Conservation (phyloP, 305 asterid genomes). For the Ilex paraguariensis region DNA sequence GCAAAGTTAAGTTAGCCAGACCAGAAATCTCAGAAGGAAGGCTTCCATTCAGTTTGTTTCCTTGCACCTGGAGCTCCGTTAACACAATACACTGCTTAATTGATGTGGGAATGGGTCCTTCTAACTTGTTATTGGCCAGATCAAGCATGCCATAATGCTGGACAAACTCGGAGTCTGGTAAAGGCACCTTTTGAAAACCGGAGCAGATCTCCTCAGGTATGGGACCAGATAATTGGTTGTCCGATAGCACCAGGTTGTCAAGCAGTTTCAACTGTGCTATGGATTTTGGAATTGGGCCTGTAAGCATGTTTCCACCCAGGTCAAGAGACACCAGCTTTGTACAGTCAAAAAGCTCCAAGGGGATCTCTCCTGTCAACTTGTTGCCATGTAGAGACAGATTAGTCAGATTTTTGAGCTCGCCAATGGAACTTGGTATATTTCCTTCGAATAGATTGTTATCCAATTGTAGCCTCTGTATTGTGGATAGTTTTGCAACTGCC, state of each 20-base stretch:
- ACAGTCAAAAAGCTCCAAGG: constrained; percentile 59
- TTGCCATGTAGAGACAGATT: constrained; percentile 68
- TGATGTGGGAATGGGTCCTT: constrained; percentile 54
- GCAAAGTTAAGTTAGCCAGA: constrained; percentile 39
- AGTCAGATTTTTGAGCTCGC: constrained; percentile 56
- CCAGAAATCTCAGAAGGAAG: constrained; percentile 54
- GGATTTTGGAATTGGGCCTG: constrained; percentile 45
- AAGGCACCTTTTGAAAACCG: constrained; percentile 56
- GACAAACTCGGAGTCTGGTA: constrained; percentile 66
- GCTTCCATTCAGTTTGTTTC: constrained; percentile 69
- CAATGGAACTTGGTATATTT: constrained; percentile 51
- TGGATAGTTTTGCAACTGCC: constrained; percentile 24
- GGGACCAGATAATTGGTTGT: constrained; percentile 50
- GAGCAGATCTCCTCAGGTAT: constrained; percentile 77
- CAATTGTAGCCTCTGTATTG: constrained; percentile 46
- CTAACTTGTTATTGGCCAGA: constrained; percentile 54
- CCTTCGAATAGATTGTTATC: constrained; percentile 59
- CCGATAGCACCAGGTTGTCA: constrained; percentile 71
- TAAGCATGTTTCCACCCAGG: constrained; percentile 48
- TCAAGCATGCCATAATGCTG: constrained; percentile 91
- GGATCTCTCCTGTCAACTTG: constrained; percentile 53
- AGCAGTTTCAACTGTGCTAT: constrained; percentile 50
- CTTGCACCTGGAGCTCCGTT: constrained; percentile 39
- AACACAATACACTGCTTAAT: constrained; percentile 47
- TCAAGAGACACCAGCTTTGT: constrained; percentile 58